phyloP scores from a whole-genome alignment of 306 rosid species.

The Geum urbanum region DNA sequence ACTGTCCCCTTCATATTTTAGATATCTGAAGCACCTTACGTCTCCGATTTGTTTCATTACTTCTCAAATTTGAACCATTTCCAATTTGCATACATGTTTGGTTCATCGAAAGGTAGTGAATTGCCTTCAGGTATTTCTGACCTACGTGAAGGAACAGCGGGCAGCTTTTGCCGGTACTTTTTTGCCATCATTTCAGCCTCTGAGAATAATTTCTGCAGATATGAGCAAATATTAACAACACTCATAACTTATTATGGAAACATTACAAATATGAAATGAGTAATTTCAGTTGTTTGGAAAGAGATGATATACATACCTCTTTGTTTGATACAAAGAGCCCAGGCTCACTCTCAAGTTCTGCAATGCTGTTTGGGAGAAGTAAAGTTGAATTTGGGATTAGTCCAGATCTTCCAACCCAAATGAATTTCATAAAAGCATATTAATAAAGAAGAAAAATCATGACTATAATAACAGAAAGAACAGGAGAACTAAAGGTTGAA shows the following conservation, averaged over 20 bases:
- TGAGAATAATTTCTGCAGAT: slow-evolving; percentile 52
- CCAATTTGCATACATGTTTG: slow-evolving; percentile 75
- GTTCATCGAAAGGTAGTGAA: slow-evolving; percentile 51
- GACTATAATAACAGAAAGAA: not conserved
- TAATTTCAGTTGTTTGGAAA: slow-evolving; percentile 15
- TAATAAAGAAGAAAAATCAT: not conserved
- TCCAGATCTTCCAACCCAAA: not conserved
- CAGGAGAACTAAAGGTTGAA: not conserved
- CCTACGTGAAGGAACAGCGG: slow-evolving; percentile 26
- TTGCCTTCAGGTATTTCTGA: slow-evolving; percentile 26
- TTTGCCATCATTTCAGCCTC: slow-evolving; percentile 85
- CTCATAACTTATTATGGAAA: not conserved
- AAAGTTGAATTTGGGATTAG: slow-evolving; percentile 14
- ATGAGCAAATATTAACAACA: slow-evolving; percentile 2
- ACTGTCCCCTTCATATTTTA: not conserved
- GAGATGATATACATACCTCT: slow-evolving; percentile 42
- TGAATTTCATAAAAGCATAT: not conserved
- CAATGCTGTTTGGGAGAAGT: slow-evolving; percentile 62
- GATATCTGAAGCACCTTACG: not conserved
- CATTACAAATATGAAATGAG: slow-evolving; percentile 1
- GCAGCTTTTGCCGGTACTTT: slow-evolving; percentile 66
- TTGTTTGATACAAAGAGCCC: slow-evolving; percentile 77
- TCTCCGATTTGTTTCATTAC: slow-evolving; percentile 20
- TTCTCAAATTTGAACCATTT: slow-evolving; percentile 81
- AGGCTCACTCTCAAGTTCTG: slow-evolving; percentile 85